Base-by-base conservation (phyloP, 441 rosid genomes). In the Aquilaria agallochum region DNA sequence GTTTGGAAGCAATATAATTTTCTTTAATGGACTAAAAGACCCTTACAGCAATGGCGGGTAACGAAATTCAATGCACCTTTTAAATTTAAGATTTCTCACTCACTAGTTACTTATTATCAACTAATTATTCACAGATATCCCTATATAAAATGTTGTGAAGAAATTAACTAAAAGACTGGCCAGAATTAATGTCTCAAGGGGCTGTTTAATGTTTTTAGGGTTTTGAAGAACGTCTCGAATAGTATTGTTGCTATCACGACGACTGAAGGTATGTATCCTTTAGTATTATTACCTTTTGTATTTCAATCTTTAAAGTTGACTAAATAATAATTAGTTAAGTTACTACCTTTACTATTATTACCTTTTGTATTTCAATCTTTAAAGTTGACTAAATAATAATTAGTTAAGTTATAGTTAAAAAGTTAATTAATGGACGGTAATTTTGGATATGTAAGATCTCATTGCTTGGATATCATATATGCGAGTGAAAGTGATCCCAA, bases 171-270 rank as follows among this genome's bases (percentile, higher is more conserved):
- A 15, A 15, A 15, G 15, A 15, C 15, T 0, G 0, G 15, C 0
- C 0, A 15, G 15, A 15, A 15, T 15, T 15, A 15, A 15, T 15
- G 15, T 15, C 15, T 15, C 15, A 15, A 0, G 15, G 15, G 15
- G 15, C 15, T 15, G 15, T 15, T 15, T 15, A 15, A 15, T 15
- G 15, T 15, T 15, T 36, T 34, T 33, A 89, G 96, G 73, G 80
- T 89, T 8, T 69, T 89, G 77, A 76, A 77, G 62, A 73, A 78
- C 79, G 72, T 87, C 60, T 84, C 96, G 20, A 84, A 83, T 2
- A 79, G 74, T 57, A 12, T 87, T 27, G 57, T 73, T 58, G 87
- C 89, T 5, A 74, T 84, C 33, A 49, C n/a, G 36, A 79, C 94
- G 42, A 20, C 12, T 5, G 78, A 83, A 5, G 87, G 90, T 83